Base-by-base conservation (phyloP, 2,329 filamentous ascomycete species). In the Aspergillus awamori region DNA sequence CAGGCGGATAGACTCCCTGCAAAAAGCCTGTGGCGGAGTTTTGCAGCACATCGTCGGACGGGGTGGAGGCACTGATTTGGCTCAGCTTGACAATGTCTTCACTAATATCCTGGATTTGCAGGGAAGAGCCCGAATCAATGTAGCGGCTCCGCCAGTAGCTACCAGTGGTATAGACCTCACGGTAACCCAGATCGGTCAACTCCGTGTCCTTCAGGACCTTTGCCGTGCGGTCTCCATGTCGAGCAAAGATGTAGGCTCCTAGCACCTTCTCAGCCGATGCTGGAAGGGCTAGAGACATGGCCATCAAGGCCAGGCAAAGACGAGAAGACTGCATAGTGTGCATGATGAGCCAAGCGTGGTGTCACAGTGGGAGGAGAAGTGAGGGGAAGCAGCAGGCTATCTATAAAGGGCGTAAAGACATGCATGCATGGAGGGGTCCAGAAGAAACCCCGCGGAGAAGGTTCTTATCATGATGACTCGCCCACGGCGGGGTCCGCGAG, bases 171-270 rank as follows among this genome's bases (percentile, higher is more conserved):
- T 87, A 89, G 67, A 93, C 87, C 79, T 97, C 83, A 52, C 84
- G 79, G 72, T 93, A 92, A 33, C 93, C 93, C 55, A 97, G 84
- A 62, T 89, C 84, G 11, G 93, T 97, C 74, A 97, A 79, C 66
- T 84, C 84, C 28, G 91, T 87, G 11, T 90, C 89, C 49, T 87
- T 82, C 64, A 86, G 87, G 17, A 86, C 82, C 80, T 96, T 97
- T 65, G 91, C 80, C 0, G 92, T 94, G 59, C 93, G 87, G 77
- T 97, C 93, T 60, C 93, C 93, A 79, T 97, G 93, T 49, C 93
- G 90, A 69, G 92, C 87, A 82, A 96, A 96, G 77, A 97, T 87
- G 77, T 93, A 95, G 49, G 89, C 87, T 56, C 92, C 93, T 15
- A 96, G 83, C 28, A 95, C 82, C 0, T 88, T 90, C 80, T 96